Evolutionary conservation across 2,329 filamentous ascomycete genomes (phyloP).

Genomic region (Helotiales sp.): DNA sequence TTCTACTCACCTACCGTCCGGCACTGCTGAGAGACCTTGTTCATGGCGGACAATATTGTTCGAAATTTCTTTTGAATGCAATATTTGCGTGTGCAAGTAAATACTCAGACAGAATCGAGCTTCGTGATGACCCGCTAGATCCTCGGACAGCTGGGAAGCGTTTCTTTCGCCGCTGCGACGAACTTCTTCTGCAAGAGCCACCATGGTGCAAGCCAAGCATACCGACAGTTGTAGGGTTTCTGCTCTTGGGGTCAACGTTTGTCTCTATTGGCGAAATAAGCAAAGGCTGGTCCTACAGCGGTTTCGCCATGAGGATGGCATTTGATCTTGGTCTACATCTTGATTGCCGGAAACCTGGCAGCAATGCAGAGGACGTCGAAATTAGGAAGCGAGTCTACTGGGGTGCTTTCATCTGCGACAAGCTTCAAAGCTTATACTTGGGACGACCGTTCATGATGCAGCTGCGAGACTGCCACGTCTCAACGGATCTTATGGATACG

Average conservation of each 20-base stretch:
- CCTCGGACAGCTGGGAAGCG: constrained; percentile 37
- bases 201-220: constrained; percentile 33
- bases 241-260: constrained; percentile 31
- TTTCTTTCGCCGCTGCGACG: constrained; percentile 41
- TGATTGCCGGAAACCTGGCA: constrained; percentile 35
- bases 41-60: constrained; percentile 38
- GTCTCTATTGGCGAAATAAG: constrained; percentile 29
- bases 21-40: constrained; percentile 41
- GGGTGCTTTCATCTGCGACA: constrained; percentile 36
- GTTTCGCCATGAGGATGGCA: constrained; percentile 43
- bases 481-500: constrained; percentile 27
- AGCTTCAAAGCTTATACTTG: constrained; percentile 35
- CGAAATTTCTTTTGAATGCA: constrained; percentile 42
- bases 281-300: constrained; percentile 39
- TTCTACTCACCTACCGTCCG: constrained; percentile 41
- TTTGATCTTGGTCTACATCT: constrained; percentile 42
- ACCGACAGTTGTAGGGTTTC: constrained; percentile 30
- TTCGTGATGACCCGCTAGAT: constrained; percentile 37
- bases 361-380: constrained; percentile 32
- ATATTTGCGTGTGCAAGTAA: constrained; percentile 43
- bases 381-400: constrained; percentile 35
- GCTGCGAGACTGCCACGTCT: constrained; percentile 27
- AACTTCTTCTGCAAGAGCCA: constrained; percentile 34
- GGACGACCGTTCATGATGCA: constrained; percentile 33
- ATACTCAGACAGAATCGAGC: constrained; percentile 40